Percentiles rank a stretch among this genome's conserved stretches.
These are phyloP conservation scores for Vitis hybrid DNA, from an alignment of 177 flowering plant species.

Conservation along the genomic window DNA sequence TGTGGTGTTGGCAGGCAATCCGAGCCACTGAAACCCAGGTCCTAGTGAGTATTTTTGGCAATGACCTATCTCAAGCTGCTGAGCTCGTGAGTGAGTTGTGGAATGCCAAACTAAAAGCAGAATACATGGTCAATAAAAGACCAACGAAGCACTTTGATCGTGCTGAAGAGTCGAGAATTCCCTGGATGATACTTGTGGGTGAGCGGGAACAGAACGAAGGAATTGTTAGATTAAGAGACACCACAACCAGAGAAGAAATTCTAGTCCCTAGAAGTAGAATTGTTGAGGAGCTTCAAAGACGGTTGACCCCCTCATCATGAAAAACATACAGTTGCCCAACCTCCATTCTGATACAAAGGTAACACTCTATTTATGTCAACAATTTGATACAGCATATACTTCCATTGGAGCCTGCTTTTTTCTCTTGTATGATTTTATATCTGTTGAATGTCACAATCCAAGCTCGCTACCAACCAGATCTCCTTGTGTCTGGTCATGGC, in stretches of 20 bases:
- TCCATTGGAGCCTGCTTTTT: no score
- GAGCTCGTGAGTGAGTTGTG: slow-evolving; percentile 72
- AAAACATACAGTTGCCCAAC: background rate
- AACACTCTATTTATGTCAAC: no score
- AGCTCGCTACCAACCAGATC: no score
- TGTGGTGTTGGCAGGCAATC: slow-evolving; percentile 36
- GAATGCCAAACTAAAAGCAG: slow-evolving; percentile 73
- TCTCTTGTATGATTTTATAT: no score
- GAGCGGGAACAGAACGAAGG: slow-evolving; percentile 62
- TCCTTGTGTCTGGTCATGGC: no score
- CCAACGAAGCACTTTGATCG: slow-evolving; percentile 63
- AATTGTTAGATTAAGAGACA: slow-evolving; percentile 56
- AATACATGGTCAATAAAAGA: slow-evolving; percentile 54
- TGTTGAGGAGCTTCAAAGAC: slow-evolving; percentile 55
- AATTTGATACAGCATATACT: no score
- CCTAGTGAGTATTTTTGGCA: slow-evolving; percentile 63
- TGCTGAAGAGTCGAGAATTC: slow-evolving; percentile 59
- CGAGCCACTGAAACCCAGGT: slow-evolving; percentile 88
- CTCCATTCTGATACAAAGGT: no score
- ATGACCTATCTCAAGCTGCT: slow-evolving; percentile 58
- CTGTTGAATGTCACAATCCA: no score
- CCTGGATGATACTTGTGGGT: slow-evolving; percentile 78
- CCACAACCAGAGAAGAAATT: slow-evolving; percentile 41
- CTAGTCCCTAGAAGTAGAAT: slow-evolving; percentile 42
- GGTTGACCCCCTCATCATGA: slow-evolving; percentile 26